phyloP scores from a whole-genome alignment of 2,329 filamentous ascomycete genomes.

The Pyricularia grisea region DNA sequence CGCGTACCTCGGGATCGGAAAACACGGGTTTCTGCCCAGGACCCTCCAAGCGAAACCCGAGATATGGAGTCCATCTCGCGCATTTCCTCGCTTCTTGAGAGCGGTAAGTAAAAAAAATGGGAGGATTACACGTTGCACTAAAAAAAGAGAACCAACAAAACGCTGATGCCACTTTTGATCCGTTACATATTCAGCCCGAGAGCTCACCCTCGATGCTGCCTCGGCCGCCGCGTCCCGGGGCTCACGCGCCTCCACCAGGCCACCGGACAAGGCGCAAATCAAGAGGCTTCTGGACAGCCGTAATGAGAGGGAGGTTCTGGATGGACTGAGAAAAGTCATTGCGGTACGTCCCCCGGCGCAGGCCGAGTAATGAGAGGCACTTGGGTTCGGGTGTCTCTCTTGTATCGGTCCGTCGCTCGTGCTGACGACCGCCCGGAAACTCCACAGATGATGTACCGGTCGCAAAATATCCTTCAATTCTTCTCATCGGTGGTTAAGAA shows the following conservation, averaged over 20 bases:
- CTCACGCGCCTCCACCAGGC: constrained; percentile 46
- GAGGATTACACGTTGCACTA: not conserved
- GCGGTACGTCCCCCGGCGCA: constrained; percentile 48
- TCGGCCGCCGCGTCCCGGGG: constrained; percentile 80
- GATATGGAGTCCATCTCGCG: constrained; percentile 91
- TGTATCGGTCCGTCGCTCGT: not conserved
- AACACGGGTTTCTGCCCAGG: not conserved
- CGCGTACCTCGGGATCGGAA: not conserved
- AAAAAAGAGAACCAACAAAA: not conserved
- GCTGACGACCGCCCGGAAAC: constrained; percentile 7
- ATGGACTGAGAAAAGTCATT: constrained; percentile 81
- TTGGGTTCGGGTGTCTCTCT: not conserved
- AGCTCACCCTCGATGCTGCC: constrained; percentile 94
- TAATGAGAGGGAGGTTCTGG: constrained; percentile 84
- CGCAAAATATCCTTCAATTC: constrained; percentile 72
- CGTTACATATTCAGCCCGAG: constrained; percentile 55
- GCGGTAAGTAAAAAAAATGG: constrained; percentile 45
- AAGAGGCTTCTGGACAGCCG: constrained; percentile 93
- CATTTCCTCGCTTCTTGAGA: constrained; percentile 91
- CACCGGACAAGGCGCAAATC: constrained; percentile 71
- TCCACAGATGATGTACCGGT: constrained; percentile 83
- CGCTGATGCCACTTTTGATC: not conserved
- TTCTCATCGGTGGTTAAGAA: constrained; percentile 99
- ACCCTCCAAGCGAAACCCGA: not conserved
- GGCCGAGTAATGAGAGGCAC: not conserved